phyloP scores from a whole-genome alignment of 2,329 filamentous ascomycete species.

The Trichoderma asperellum region DNA sequence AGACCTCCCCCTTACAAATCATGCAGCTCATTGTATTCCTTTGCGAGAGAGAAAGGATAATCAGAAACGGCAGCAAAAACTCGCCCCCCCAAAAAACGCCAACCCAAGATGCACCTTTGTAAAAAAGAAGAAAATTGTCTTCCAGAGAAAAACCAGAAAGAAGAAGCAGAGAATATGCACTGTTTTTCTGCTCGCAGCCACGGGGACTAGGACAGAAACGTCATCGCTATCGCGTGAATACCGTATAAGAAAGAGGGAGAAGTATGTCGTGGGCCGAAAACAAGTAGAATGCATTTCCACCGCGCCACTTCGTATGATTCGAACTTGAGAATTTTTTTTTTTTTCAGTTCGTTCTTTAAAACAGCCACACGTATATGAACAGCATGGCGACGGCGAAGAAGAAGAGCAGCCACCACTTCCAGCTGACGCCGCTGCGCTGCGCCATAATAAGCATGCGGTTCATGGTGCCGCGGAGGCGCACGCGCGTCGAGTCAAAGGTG shows the following conservation, averaged over 20 bases:
- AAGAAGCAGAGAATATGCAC: neutral
- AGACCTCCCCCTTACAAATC: neutral
- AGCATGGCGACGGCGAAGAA: slow-evolving; percentile 80
- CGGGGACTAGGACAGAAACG: neutral
- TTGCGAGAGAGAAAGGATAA: neutral
- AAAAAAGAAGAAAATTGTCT: neutral
- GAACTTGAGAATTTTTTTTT: neutral
- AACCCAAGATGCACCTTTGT: slow-evolving; percentile 32
- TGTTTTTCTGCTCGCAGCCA: neutral
- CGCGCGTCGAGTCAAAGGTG: slow-evolving; percentile 81
- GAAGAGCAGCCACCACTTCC: slow-evolving; percentile 91
- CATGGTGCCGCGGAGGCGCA: slow-evolving; percentile 88
- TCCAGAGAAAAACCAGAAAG: neutral
- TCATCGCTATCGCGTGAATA: neutral
- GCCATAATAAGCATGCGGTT: slow-evolving; percentile 97
- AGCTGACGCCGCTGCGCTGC: slow-evolving; percentile 88
- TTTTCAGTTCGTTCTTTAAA: slow-evolving; percentile 47
- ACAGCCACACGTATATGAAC: slow-evolving; percentile 93
- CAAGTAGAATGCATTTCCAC: neutral
- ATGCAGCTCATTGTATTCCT: slow-evolving; percentile 4
- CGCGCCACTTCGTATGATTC: neutral
- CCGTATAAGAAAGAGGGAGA: neutral
- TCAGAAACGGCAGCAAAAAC: neutral
- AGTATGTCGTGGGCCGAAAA: neutral
- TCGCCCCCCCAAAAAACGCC: slow-evolving; percentile 33